Conservation (phyloP, 139 green algal genomes). For the Picochlorum sp. region DNA sequence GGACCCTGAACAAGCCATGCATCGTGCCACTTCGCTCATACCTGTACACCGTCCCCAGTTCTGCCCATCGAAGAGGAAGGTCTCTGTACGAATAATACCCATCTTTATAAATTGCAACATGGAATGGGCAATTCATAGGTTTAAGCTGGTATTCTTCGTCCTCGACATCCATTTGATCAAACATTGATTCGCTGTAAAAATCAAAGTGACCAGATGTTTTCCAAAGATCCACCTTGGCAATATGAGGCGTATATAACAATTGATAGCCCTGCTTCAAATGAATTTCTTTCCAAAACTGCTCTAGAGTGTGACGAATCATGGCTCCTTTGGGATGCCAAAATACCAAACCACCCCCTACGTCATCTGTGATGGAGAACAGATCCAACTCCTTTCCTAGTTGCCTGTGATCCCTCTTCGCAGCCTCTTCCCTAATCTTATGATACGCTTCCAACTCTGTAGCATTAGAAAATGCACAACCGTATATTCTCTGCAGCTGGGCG, state of each 20-base stretch:
- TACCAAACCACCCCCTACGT: conserved; percentile 76
- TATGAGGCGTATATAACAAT: conserved; percentile 89
- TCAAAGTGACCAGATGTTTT: conserved; percentile 91
- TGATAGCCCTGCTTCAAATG: conserved; percentile 83
- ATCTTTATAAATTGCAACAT: conserved; percentile 89
- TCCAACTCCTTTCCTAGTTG: conserved; percentile 86
- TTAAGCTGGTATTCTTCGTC: conserved; percentile 90
- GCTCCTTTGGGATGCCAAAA: conserved; percentile 93
- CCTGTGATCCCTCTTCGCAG: conserved; percentile 71
- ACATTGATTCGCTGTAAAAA: conserved; percentile 97
- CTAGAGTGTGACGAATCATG: conserved; percentile 78
- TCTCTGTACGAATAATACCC: conserved; percentile 62
- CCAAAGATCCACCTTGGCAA: conserved; percentile 94
- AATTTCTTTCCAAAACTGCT: conserved; percentile 90
- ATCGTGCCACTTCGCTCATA: conserved; percentile 93
- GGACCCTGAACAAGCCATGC: conserved; percentile 94
- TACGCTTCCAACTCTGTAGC: conserved; percentile 69
- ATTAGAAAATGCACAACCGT: conserved; percentile 87
- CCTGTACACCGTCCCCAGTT: conserved; percentile 96
- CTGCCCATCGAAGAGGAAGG: conserved; percentile 86
- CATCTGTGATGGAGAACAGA: conserved; percentile 84
- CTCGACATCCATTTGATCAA: conserved; percentile 86
- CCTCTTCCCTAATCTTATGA: conserved; percentile 58
- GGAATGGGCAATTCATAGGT: conserved; percentile 99
- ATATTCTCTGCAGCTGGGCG: conserved; percentile 84